These are phyloP conservation scores for Aspergillus sp. DNA, from an alignment of 2,329 filamentous ascomycete species.

Conservation along the genomic window DNA sequence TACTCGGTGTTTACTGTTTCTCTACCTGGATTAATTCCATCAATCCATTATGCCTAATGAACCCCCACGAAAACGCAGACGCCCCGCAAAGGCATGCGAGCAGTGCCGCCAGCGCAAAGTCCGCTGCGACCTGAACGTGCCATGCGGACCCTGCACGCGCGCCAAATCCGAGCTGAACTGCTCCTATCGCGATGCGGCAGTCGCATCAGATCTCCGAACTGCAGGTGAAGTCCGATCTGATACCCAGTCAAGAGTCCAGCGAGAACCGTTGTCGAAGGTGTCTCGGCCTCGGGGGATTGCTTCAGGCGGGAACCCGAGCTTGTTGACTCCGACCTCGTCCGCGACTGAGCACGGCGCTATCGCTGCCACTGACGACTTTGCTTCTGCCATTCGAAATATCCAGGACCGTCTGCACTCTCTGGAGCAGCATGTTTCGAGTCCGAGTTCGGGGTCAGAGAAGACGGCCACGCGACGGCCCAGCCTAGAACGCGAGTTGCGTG, in stretches of 20 bases:
- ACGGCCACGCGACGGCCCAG: too few relatives aligned
- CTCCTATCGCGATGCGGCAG: constrained; percentile 19
- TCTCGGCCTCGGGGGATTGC: too few relatives aligned
- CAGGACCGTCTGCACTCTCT: not conserved
- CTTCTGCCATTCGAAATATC: not conserved
- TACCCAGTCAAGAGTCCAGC: too few relatives aligned
- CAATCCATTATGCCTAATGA: constrained; percentile 1
- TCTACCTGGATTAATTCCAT: too few relatives aligned
- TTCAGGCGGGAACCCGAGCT: too few relatives aligned
- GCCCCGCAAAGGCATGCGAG: constrained; percentile 28
- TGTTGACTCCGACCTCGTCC: not conserved
- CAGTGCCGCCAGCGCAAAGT: constrained; percentile 32
- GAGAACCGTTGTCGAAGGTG: too few relatives aligned
- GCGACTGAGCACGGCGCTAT: not conserved
- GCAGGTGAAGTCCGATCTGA: too few relatives aligned
- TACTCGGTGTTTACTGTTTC: too few relatives aligned
- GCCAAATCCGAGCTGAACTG: constrained; percentile 22
- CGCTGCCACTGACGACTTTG: not conserved
- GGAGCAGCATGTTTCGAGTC: not conserved
- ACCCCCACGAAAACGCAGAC: constrained; percentile 27
- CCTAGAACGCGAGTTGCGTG: not conserved
- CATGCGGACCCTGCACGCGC: constrained; percentile 28
- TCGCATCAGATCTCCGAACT: too few relatives aligned
- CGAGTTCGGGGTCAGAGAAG: not conserved
- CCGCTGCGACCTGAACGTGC: constrained; percentile 28